A percentile compares a stretch with the other conserved stretches of the same genome.
These are phyloP conservation scores for Rhododendron griersonianum DNA, from an alignment of 148 eudicot species.

Conservation along the genomic window DNA sequence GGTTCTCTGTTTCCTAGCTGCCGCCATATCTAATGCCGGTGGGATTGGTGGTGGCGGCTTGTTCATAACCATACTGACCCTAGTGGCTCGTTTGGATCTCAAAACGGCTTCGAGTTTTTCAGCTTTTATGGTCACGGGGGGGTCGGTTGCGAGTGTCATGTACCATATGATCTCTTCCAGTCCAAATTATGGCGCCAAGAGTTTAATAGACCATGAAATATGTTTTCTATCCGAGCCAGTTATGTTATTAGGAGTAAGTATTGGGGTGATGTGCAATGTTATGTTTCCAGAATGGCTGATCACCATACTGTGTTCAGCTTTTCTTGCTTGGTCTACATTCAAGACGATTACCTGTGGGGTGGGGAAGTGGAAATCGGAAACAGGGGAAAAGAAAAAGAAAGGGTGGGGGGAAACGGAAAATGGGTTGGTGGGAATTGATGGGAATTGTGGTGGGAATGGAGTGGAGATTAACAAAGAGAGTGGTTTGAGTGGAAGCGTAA, in stretches of 20 bases:
- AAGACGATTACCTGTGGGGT: conserved; percentile 49
- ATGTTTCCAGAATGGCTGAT: conserved; percentile 57
- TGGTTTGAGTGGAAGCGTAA: conserved; percentile 13
- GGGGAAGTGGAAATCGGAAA: conserved; percentile 43
- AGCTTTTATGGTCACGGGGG: conserved; percentile 65
- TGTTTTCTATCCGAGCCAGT: conserved; percentile 46
- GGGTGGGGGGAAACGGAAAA: conserved; percentile 16
- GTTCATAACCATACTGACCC: conserved; percentile 44
- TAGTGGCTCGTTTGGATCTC: conserved; percentile 47
- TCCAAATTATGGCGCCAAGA: conserved; percentile 16
- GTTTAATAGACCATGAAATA: conserved; percentile 45
- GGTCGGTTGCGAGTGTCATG: conserved; percentile 44
- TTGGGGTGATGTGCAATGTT: conserved; percentile 48
- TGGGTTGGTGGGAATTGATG: conserved; percentile 10
- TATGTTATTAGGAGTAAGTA: conserved; percentile 57
- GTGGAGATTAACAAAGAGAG: conserved; percentile 16
- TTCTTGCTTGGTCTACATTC: conserved; percentile 48
- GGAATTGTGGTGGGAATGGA: conserved; percentile 7
- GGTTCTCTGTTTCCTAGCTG: conserved; percentile 41
- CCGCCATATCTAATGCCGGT: conserved; percentile 57
- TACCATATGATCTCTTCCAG: conserved; percentile 20
- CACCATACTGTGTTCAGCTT: conserved; percentile 35
- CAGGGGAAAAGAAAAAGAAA: conserved; percentile 21
- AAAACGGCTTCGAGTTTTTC: conserved; percentile 48
- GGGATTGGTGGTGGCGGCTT: conserved; percentile 67